Evolutionary conservation across 331 rosid genomes (phyloP).

Genomic region (Saraca asoca): DNA sequence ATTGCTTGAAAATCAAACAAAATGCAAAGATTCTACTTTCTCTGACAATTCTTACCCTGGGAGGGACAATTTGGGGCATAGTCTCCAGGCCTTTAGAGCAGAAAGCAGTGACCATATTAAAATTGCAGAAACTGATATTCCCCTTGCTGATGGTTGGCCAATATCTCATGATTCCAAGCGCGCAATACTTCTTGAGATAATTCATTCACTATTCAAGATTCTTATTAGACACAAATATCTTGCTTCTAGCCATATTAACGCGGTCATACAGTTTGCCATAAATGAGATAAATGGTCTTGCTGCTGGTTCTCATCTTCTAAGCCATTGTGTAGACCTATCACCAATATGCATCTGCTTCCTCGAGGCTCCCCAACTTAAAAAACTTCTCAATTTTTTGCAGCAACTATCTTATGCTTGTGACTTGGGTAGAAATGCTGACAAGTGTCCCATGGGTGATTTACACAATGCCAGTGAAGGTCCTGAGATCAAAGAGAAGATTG

Average conservation of each 20-base stretch:
- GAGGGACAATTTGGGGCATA: conserved; percentile 43
- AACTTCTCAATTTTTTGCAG: conserved; percentile 85
- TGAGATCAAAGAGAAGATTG: conserved; percentile 69
- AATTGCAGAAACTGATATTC: conserved; percentile 45
- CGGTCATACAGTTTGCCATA: conserved; percentile 76
- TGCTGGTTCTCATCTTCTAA: conserved; percentile 75
- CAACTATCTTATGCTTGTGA: conserved; percentile 79
- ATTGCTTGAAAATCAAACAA: conserved; percentile 60
- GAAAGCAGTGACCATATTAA: conserved; percentile 44
- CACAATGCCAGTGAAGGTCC: conserved; percentile 46
- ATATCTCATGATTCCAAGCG: conserved; percentile 81
- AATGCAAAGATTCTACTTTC: conserved; percentile 41
- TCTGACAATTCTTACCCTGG: conserved; percentile 56
- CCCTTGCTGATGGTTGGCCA: conserved; percentile 68
- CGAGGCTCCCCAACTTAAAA: conserved; percentile 75
- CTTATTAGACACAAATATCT: conserved; percentile 79
- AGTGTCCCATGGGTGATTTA: conserved; percentile 53
- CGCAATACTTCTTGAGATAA: conserved; percentile 74
- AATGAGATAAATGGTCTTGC: conserved; percentile 75
- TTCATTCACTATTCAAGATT: conserved; percentile 64
- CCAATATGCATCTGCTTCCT: conserved; percentile 89
- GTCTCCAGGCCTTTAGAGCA: conserved; percentile 35
- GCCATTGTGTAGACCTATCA: conserved; percentile 70
- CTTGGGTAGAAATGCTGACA: conserved; percentile 67
- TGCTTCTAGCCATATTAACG: conserved; percentile 75